These are phyloP conservation scores for Annona cherimola DNA, from an alignment of 164 flowering plant species.

Conservation along the genomic window DNA sequence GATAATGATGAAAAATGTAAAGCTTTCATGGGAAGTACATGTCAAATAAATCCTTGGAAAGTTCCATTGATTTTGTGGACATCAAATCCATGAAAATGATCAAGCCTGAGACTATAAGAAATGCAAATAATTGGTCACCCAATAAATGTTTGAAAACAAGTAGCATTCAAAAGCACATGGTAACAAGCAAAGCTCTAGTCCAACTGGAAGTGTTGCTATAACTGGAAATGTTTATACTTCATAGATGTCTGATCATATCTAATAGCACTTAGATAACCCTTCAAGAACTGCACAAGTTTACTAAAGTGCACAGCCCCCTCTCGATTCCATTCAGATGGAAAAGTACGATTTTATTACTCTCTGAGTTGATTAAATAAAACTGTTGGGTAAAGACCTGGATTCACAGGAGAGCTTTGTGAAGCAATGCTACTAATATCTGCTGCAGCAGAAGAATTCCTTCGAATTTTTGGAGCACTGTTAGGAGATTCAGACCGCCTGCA, in stretches of 20 bases:
- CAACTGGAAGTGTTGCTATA: background rate
- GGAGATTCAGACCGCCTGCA: constrained; percentile 47
- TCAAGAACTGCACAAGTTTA: background rate
- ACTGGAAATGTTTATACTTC: background rate
- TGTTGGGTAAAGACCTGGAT: constrained; percentile 44
- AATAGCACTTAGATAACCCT: background rate
- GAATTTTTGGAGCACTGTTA: constrained; percentile 44
- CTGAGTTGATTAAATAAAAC: background rate
- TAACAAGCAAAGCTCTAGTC: background rate
- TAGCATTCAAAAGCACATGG: background rate
- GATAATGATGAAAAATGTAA: too few species aligned
- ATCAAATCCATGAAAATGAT: too few species aligned
- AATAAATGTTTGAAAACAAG: background rate
- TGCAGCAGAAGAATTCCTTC: constrained; percentile 77
- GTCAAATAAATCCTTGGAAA: too few species aligned
- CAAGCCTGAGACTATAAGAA: too few species aligned
- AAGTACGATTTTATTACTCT: background rate
- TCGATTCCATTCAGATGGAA: background rate
- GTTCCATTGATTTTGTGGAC: too few species aligned
- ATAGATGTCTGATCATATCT: background rate
- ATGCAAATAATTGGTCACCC: too few species aligned
- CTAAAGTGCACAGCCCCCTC: background rate
- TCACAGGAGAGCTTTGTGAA: constrained; percentile 33
- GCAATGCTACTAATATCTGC: constrained; percentile 48
- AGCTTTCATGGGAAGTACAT: too few species aligned